Conservation (phyloP, 306 rosid species). For the Castanea sativa region DNA sequence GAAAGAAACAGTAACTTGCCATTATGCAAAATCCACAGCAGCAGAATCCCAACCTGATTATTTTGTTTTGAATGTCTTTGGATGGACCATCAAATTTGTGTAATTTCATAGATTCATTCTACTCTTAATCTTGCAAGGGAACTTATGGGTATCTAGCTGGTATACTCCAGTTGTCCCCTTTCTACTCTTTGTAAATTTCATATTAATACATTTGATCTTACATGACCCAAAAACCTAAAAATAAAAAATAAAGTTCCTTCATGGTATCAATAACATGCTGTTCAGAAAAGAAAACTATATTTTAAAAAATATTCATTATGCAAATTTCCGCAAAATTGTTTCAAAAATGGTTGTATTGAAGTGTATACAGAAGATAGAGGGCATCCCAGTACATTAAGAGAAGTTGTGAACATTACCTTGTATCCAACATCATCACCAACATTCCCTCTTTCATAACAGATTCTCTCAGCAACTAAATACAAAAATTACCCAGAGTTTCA, state of each 20-base stretch:
- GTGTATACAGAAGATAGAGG: background rate
- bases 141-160: no score
- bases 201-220: background rate
- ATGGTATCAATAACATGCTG: background rate
- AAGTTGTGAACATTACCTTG: conserved; percentile 63
- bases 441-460: conserved; percentile 68
- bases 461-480: conserved; percentile 82
- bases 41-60: background rate
- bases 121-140: no score
- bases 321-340: background rate
- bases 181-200: background rate
- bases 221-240: background rate
- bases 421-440: conserved; percentile 81
- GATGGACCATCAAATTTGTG: no score
- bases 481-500: conserved; percentile 18
- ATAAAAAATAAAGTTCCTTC: background rate
- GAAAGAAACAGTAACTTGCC: background rate
- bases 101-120: no score
- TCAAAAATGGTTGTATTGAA: background rate
- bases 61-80: background rate
- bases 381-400: background rate
- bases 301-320: background rate
- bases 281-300: background rate
- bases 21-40: background rate
- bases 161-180: no score